Evolutionary conservation across 441 rosid species (phyloP).

Genomic region (Erodium chrysanthum): DNA sequence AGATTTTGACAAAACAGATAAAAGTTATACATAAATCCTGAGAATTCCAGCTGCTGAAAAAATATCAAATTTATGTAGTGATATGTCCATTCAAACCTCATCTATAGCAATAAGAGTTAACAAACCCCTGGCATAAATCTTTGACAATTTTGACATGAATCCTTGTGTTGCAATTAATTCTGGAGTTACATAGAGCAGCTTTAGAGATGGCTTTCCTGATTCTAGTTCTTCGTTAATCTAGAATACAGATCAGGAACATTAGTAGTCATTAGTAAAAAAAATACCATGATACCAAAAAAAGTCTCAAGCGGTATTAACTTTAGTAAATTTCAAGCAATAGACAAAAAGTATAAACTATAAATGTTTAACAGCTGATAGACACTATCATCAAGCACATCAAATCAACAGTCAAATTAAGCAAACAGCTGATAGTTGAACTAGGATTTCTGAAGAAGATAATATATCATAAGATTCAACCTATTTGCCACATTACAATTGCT

Average conservation of each 20-base stretch:
- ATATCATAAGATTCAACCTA: not conserved
- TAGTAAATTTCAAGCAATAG: not conserved
- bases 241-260: constrained; percentile 12
- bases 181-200: constrained; percentile 86
- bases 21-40: constrained; percentile 9
- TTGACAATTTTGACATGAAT: constrained; percentile 68
- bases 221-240: constrained; percentile 88
- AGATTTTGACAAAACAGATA: constrained; percentile 22
- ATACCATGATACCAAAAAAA: not conserved
- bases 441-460: constrained; percentile 3
- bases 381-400: not conserved
- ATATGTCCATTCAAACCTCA: constrained; percentile 47
- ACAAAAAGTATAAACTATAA: not conserved
- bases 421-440: not conserved
- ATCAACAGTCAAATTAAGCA: not conserved
- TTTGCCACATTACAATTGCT: not conserved
- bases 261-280: not conserved
- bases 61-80: not conserved
- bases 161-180: constrained; percentile 76
- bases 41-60: constrained; percentile 4
- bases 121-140: constrained; percentile 65
- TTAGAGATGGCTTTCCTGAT: constrained; percentile 68
- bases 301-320: not conserved
- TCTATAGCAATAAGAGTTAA: constrained; percentile 83
- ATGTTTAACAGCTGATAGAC: not conserved